phyloP scores from a whole-genome alignment of 129 eudicot genomes.

The Dittrichia graveolens region DNA sequence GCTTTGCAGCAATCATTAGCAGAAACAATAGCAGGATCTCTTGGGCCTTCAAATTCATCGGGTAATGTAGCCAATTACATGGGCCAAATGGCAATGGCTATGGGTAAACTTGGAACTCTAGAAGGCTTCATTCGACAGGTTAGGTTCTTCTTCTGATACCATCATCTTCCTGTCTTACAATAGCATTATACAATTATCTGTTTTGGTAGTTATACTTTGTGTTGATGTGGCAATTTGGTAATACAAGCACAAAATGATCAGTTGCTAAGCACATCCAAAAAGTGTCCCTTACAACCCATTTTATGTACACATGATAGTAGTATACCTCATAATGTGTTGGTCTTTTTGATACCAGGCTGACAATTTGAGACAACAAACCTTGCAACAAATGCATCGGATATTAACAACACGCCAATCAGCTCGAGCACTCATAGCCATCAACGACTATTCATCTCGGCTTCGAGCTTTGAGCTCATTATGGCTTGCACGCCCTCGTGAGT shows the following conservation, averaged over 20 bases:
- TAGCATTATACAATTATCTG: no score
- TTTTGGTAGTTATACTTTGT: no score
- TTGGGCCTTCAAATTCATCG: slow-evolving; percentile 61
- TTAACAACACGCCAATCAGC: slow-evolving; percentile 78
- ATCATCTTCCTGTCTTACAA: no score
- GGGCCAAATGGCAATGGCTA: slow-evolving; percentile 89
- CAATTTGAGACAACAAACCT: slow-evolving; percentile 69
- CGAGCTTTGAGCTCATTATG: slow-evolving; percentile 78
- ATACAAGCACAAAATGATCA: no score
- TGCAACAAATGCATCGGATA: slow-evolving; percentile 71
- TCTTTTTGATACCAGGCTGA: slow-evolving; percentile 51
- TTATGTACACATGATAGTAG: no score
- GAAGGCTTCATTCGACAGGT: slow-evolving; percentile 83
- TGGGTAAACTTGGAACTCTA: slow-evolving; percentile 79
- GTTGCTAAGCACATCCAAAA: no score
- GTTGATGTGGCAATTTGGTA: no score
- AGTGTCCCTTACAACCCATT: no score
- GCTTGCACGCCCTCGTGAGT: slow-evolving; percentile 83
- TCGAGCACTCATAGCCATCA: slow-evolving; percentile 67
- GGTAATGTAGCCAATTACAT: slow-evolving; percentile 78
- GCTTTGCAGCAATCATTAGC: slow-evolving; percentile 74
- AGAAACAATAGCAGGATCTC: slow-evolving; percentile 67
- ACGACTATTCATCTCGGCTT: slow-evolving; percentile 68
- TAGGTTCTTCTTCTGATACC: not conserved
- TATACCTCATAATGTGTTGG: no score